phyloP scores from a whole-genome alignment of 140 eudicot genomes.

The Senecio squalidus region DNA sequence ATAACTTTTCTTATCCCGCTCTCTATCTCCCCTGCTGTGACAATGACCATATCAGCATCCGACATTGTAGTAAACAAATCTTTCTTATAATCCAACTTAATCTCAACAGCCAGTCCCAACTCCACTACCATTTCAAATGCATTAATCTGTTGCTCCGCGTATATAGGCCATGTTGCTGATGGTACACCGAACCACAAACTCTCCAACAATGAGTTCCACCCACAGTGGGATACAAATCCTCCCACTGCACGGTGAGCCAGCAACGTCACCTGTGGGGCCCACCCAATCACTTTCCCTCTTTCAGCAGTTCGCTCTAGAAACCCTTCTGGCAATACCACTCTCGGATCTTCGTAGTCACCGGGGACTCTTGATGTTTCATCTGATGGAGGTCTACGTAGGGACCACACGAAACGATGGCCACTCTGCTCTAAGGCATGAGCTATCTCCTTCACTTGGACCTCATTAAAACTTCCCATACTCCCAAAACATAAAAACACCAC shows the following conservation, averaged over 20 bases:
- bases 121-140: conserved; percentile 52
- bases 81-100: conserved; percentile 31
- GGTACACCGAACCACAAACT: conserved; percentile 63
- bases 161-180: conserved; percentile 47
- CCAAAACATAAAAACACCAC: conserved; percentile 50
- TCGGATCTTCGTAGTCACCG: conserved; percentile 15
- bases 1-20: not conserved
- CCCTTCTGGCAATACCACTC: conserved; percentile 45
- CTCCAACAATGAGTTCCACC: conserved; percentile 63
- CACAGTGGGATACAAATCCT: conserved; percentile 65
- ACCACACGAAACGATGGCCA: conserved; percentile 45
- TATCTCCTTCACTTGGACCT: conserved; percentile 37
- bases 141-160: conserved; percentile 55
- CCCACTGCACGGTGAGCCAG: conserved; percentile 47
- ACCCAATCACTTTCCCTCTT: conserved; percentile 47
- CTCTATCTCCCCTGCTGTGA: conserved; percentile 1
- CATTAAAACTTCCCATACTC: conserved; percentile 29
- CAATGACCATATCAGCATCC: not conserved
- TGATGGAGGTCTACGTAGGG: conserved; percentile 27
- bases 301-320: conserved; percentile 36
- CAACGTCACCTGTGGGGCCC: conserved; percentile 59
- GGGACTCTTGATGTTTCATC: conserved; percentile 1
- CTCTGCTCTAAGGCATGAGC: conserved; percentile 32
- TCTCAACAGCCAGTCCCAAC: conserved; percentile 30
- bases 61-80: not conserved